These are phyloP conservation scores for Anacardium occidentale DNA, from an alignment of 345 rosid species.

Conservation along the genomic window DNA sequence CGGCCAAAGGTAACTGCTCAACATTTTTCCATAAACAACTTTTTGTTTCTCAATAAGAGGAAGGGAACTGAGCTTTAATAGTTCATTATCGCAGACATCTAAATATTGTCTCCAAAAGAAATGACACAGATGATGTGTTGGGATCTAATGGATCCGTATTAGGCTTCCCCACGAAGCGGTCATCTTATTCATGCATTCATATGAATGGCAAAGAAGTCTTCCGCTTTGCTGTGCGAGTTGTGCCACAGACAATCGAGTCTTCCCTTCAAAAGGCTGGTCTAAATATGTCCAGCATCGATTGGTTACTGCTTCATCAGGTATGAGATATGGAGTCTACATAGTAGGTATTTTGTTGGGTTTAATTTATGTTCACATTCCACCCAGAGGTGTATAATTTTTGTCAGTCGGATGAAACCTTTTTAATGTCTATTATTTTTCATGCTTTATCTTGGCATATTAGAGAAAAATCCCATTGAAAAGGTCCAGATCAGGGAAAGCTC, in stretches of 20 bases:
- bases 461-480: neutral
- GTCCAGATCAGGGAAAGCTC: neutral
- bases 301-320: slow-evolving; percentile 98
- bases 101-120: slow-evolving; percentile 47
- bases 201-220: slow-evolving; percentile 96
- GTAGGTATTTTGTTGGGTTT: neutral
- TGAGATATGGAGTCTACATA: slow-evolving; percentile 7
- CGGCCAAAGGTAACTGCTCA: slow-evolving; percentile 57
- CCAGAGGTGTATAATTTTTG: neutral
- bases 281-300: slow-evolving; percentile 61
- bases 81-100: slow-evolving; percentile 56
- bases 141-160: slow-evolving; percentile 62
- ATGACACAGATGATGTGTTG: slow-evolving; percentile 37
- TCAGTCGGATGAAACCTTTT: neutral
- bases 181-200: slow-evolving; percentile 65
- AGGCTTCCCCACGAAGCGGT: slow-evolving; percentile 58
- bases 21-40: slow-evolving; percentile 13
- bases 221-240: slow-evolving; percentile 79
- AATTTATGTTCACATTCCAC: neutral
- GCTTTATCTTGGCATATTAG: neutral
- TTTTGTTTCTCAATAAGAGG: slow-evolving; percentile 13
- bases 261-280: slow-evolving; percentile 84
- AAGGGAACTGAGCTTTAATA: slow-evolving; percentile 11
- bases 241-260: slow-evolving; percentile 78
- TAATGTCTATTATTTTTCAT: neutral